Base-by-base conservation (phyloP, 164 flowering plant genomes). In the Malania oleifera region DNA sequence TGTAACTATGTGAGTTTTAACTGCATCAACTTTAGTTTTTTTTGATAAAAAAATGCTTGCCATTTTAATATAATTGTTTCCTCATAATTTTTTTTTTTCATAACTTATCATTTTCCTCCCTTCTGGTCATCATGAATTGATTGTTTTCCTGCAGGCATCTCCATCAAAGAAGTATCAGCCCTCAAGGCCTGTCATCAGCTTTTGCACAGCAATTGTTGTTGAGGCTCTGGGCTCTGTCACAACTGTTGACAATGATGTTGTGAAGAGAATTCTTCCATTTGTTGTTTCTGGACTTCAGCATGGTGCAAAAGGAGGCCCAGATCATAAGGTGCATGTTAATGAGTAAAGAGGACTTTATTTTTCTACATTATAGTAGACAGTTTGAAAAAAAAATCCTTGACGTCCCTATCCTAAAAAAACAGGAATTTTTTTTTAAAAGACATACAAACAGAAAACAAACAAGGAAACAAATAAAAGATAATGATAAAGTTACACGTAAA, bases 251-350 rank as follows among this genome's bases (percentile, higher is more conserved):
- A 70, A 60, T 70, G 82, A 80, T 27, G 31, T 64, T 25, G 86
- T 88, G 61, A 74, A 71, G 60, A 80, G 79, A 61, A 69, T 93
- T 49, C 74, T 84, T 56, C 90, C 89, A 19, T 87, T 80, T 79
- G 81, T 88, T 5, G 51, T 29, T 62, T 71, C 77, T 60, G 89
- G 92, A 46, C 76, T 93, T 56, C 76, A 78, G 47, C 51, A 77
- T 55, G 77, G 71, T 8, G 41, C 66, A 10, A 79, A 61, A 60
- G 82, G 76, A 48, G 65, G 65, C 23, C 57, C 68, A 29, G 84
- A 86, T 60, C 82, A 81, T 61, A 86, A 85, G 97, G 98, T 87
- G 67, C 55, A 59, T 46, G n/a, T n/a, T n/a, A n/a, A n/a, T n/a
- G n/a, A n/a, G n/a, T 22, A 22, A 20, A 46, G 25, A 40, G 14